Evolutionary conservation across 805 yeast genomes (phyloP), one percentile per base, ranked within the genome.

Genomic region (Ogataea nitratoaversa): DNA sequence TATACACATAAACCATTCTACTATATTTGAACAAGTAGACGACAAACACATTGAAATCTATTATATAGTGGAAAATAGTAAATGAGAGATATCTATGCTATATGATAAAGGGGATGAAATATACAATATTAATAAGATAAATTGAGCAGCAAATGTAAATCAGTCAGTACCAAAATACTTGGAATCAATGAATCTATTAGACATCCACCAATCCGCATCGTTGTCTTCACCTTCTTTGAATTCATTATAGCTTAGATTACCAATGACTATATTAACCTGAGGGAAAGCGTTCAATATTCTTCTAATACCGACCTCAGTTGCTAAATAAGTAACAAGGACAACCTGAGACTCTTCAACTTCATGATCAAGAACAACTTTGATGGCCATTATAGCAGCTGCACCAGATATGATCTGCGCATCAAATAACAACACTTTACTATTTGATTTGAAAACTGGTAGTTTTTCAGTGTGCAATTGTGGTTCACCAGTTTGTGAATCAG

Each of bases 301-400:
- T 41, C 84, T 67, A 5, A 87, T 61, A 3, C 95, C 96, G 28
- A 78, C 68, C 49, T 84, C 93, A 0, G 95, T 79, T n/a, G 88
- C 84, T 38, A 83, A 60, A 54, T 84, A 85, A 5, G 82, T 66
- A 11, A 88, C 79, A 39, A 89, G 68, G 2, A 81, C 73, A 18
- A 93, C 83, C 48, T 84, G 74, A 23, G 70, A 65, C 36, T 75
- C 72, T 8, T 59, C 51, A 18, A 87, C 82, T 6, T 82, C 84
- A 57, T 91, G 95, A 56, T 91, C 98, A 13, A 85, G 50, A 36
- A 91, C 65, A 3, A 91, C 89, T 52, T 88, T 93, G 33, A 87
- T 77, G 0, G 97, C 95, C 98, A 91, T 93, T 32, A 88, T 84
- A 2, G 90, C 82, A 0, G 95, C 95, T 0, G 96, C 95, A 2